Evolutionary conservation across 352 stramenopile genomes (phyloP).

Genomic region (Phytophthora niederhauseri): DNA sequence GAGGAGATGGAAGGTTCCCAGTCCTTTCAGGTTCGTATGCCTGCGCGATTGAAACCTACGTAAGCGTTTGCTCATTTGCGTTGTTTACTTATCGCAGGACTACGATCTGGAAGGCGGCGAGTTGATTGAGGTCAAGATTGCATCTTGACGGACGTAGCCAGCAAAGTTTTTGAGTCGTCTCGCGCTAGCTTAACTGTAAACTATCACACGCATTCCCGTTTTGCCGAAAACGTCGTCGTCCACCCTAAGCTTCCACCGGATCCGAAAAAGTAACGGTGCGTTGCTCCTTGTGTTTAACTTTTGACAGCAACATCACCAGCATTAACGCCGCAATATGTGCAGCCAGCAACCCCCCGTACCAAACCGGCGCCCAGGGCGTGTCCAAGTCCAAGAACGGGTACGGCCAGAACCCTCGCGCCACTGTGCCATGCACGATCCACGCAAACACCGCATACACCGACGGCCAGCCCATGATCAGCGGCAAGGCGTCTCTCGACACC

Average conservation of each 20-base stretch:
- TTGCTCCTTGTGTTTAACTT: conserved; percentile 41
- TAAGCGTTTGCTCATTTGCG: conserved; percentile 4
- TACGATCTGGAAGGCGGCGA: conserved; percentile 78
- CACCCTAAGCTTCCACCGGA: conserved; percentile 11
- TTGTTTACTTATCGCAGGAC: conserved; percentile 35
- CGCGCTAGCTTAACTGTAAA: conserved; percentile 25
- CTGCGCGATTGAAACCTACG: not conserved
- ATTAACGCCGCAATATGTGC: conserved; percentile 51
- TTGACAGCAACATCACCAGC: conserved; percentile 54
- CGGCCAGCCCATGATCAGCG: conserved; percentile 66
- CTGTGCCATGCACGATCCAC: conserved; percentile 76
- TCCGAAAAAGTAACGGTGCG: conserved; percentile 9
- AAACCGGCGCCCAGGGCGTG: conserved; percentile 74
- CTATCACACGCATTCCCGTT: not conserved
- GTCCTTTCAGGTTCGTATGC: conserved; percentile 50
- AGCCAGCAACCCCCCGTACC: conserved; percentile 67
- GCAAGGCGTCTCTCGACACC: conserved; percentile 61
- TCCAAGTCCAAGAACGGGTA: conserved; percentile 82
- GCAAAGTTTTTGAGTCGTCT: conserved; percentile 5
- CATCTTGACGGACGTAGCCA: conserved; percentile 21
- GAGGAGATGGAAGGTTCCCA: conserved; percentile 49
- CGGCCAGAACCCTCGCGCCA: conserved; percentile 75
- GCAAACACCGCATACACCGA: conserved; percentile 74
- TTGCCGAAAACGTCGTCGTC: not conserved
- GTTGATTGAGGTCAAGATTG: conserved; percentile 66